These are phyloP conservation scores for Babesia caballi DNA, from an alignment of 169 alveolate species.

Conservation along the genomic window DNA sequence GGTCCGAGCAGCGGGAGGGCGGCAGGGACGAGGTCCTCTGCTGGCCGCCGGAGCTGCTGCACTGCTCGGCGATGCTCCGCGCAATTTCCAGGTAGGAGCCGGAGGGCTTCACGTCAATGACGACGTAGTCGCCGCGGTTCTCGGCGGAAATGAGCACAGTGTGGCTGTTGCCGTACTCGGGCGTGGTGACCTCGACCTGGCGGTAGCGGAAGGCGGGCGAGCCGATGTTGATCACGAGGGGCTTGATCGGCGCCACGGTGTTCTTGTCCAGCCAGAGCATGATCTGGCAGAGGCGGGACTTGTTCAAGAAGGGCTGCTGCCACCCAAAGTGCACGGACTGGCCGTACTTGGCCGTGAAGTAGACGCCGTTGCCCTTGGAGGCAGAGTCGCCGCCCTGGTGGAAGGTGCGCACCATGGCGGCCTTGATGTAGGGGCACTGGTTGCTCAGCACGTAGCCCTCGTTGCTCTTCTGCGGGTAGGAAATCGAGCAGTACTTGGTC, in stretches of 20 bases:
- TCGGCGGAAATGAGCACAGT: conserved; percentile 49
- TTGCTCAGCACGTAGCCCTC: conserved; percentile 76
- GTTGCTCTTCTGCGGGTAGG: conserved; percentile 56
- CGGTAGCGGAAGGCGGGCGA: conserved; percentile 55
- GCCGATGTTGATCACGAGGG: conserved; percentile 74
- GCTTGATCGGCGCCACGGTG: conserved; percentile 78
- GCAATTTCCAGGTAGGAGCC: conserved; percentile 6
- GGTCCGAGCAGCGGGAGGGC: background rate
- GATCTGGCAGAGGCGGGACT: conserved; percentile 72
- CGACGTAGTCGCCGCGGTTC: conserved; percentile 66
- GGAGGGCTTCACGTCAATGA: conserved; percentile 47
- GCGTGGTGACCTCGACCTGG: conserved; percentile 43
- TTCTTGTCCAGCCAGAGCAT: conserved; percentile 77
- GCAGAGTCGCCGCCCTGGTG: conserved; percentile 62
- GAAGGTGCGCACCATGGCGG: conserved; percentile 75
- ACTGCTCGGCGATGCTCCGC: background rate
- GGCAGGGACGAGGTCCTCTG: background rate
- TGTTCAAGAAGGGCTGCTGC: conserved; percentile 80
- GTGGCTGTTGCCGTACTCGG: conserved; percentile 30
- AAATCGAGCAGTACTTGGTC: conserved; percentile 72
- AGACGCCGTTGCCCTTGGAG: conserved; percentile 35
- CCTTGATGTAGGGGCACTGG: conserved; percentile 66
- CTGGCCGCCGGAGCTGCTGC: background rate
- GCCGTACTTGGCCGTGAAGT: conserved; percentile 70
- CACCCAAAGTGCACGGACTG: conserved; percentile 79